Conservation (phyloP, 768 basidiomycete species). For the Termitomyces sp. region DNA sequence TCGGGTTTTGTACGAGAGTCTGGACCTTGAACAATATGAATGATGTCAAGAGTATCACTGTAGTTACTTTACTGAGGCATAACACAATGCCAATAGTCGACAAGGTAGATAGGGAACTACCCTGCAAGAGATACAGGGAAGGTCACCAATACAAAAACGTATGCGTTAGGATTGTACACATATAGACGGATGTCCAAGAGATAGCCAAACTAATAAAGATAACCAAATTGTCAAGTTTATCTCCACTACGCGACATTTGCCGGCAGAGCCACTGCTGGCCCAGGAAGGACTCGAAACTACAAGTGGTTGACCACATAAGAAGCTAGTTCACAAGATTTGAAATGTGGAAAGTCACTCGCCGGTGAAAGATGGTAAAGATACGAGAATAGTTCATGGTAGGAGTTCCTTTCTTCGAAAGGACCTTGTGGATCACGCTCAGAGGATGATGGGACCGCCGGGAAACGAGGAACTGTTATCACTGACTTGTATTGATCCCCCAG, state of each 20-base stretch:
- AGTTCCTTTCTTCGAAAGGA: constrained; percentile 26
- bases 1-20: constrained; percentile 50
- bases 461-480: constrained; percentile 20
- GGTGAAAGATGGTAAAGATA: constrained; percentile 27
- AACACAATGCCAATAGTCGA: background rate
- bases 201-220: background rate
- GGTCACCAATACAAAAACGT: background rate
- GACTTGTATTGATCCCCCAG: constrained; percentile 12
- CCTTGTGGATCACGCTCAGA: constrained; percentile 11
- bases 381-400: constrained; percentile 19
- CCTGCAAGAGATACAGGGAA: background rate
- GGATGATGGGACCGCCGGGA: constrained; percentile 19
- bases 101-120: background rate
- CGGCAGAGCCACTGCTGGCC: constrained; percentile 5
- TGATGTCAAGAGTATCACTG: background rate
- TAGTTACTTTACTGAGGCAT: background rate
- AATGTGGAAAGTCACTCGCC: constrained; percentile 14
- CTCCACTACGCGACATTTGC: background rate
- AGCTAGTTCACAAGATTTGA: background rate
- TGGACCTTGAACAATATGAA: background rate
- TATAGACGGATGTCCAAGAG: background rate
- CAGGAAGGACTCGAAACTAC: constrained; percentile 13
- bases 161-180: background rate
- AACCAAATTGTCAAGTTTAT: background rate
- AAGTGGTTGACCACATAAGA: background rate